phyloP scores from a whole-genome alignment of 768 basidiomycete genomes.

The Lentinula detonsa region DNA sequence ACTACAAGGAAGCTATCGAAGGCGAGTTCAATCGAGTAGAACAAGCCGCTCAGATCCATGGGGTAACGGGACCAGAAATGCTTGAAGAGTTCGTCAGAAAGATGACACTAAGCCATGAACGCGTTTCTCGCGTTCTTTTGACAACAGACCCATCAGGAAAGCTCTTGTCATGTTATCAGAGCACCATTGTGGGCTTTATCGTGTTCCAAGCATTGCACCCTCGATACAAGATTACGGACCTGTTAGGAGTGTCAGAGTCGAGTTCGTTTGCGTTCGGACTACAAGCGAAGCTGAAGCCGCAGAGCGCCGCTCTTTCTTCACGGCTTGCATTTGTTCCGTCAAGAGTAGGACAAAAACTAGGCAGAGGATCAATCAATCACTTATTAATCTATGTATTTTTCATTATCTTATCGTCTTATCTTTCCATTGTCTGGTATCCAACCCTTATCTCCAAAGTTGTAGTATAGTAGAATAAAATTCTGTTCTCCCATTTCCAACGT shows the following conservation, averaged over 20 bases:
- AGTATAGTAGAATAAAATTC: no score
- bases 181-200: slow-evolving; percentile 4
- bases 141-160: slow-evolving; percentile 3
- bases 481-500: not conserved
- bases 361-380: no score
- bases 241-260: not conserved
- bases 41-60: slow-evolving; percentile 5
- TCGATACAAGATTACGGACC: slow-evolving; percentile 10
- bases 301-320: no score
- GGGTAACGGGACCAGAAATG: slow-evolving; percentile 5
- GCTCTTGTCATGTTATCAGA: slow-evolving; percentile 4
- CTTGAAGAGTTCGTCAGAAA: slow-evolving; percentile 7
- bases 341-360: no score
- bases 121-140: slow-evolving; percentile 2
- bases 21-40: slow-evolving; percentile 12
- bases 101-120: slow-evolving; percentile 2
- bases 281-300: no score
- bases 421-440: no score
- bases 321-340: no score
- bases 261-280: no score
- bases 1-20: slow-evolving; percentile 11
- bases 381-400: no score
- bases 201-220: slow-evolving; percentile 10
- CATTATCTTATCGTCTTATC: no score
- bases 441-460: no score